These are phyloP conservation scores for Trichoderma cornu-damae DNA, from an alignment of 2,329 filamentous ascomycete genomes.

Conservation along the genomic window DNA sequence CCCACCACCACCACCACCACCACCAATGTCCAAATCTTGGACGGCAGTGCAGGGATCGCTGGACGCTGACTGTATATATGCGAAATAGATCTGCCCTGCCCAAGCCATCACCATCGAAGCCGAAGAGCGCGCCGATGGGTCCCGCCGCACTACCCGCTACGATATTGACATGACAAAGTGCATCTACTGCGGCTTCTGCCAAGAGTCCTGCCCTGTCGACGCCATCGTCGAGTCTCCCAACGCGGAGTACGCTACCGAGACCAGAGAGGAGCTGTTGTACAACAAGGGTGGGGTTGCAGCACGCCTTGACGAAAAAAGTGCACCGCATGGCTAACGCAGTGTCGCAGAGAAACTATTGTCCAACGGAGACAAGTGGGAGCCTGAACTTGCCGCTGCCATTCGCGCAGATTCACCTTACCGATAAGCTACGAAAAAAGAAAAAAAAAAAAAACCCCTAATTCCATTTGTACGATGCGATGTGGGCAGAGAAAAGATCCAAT, in stretches of 20 bases:
- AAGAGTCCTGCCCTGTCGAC: slow-evolving; percentile 97
- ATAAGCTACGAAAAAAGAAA: slow-evolving; percentile 46
- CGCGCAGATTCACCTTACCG: slow-evolving; percentile 90
- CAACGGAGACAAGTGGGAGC: slow-evolving; percentile 97
- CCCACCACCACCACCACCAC: too few species aligned
- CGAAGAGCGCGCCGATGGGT: slow-evolving; percentile 94
- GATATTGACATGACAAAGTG: slow-evolving; percentile 99
- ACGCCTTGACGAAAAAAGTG: not conserved
- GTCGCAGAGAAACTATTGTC: slow-evolving; percentile 69
- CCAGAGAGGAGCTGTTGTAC: slow-evolving; percentile 89
- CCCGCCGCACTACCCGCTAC: slow-evolving; percentile 90
- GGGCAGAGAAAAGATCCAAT: not conserved
- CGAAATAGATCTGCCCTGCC: slow-evolving; percentile 74
- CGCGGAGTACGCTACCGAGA: slow-evolving; percentile 59
- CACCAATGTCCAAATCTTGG: not conserved
- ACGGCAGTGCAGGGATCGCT: not conserved
- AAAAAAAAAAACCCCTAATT: too few species aligned
- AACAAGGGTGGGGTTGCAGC: slow-evolving; percentile 63
- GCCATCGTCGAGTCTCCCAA: slow-evolving; percentile 68
- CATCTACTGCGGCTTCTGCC: slow-evolving; percentile 99
- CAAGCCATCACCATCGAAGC: slow-evolving; percentile 99
- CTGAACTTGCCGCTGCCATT: slow-evolving; percentile 86
- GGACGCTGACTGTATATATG: not conserved
- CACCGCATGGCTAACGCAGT: not conserved
- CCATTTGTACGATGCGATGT: slow-evolving; percentile 16